Evolutionary conservation across 2,329 filamentous ascomycete species (phyloP), one percentile per base, ranked within the genome.

Genomic region (Hypomyces perniciosus): DNA sequence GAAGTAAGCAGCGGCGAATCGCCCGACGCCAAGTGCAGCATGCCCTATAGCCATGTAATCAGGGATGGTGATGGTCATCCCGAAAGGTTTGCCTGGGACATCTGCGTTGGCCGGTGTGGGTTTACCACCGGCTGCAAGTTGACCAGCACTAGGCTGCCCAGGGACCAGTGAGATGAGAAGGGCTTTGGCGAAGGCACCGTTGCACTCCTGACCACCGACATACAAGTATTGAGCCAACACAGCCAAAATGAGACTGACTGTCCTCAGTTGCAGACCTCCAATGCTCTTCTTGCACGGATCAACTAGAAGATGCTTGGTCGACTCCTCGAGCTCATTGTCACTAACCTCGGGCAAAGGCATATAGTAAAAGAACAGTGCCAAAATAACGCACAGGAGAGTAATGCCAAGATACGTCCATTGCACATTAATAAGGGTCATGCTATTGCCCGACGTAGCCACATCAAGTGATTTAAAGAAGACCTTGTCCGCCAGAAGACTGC

Each of bases 361-460:
- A 59, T 85, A 86, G 62, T 80, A 85, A 63, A 86, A 84, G 62
- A 85, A 80, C 4, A 85, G 70, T 0, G 83, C 86, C 3, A 95
- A 74, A 3, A 80, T 72, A 47, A 85, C 86, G 52, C 86, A 88
- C 50, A 90, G 84, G 27, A 86, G 73, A 0, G 87, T 88, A 54
- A 92, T 85, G 50, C 84, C 85, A n/a, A 93, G 77, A 59, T 93
- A 93, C 0, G 88, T 87, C 85, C 86, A 95, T 66, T 93, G 89
- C 2, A 92, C 86, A 54, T 86, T 83, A 55, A 87, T 78, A 3
- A 93, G 75, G 1, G 78, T 79, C 30, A 74, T 64, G 33, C 62
- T 67, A 39, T 59, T 61, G 10, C 46, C 58, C 20, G 54, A 52
- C 8, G 56, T 57, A 12, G 61, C 52, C 20, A 59, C 62, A 33